Conservation (phyloP, 208 protist genomes). For the Trypanosoma boissoni region DNA sequence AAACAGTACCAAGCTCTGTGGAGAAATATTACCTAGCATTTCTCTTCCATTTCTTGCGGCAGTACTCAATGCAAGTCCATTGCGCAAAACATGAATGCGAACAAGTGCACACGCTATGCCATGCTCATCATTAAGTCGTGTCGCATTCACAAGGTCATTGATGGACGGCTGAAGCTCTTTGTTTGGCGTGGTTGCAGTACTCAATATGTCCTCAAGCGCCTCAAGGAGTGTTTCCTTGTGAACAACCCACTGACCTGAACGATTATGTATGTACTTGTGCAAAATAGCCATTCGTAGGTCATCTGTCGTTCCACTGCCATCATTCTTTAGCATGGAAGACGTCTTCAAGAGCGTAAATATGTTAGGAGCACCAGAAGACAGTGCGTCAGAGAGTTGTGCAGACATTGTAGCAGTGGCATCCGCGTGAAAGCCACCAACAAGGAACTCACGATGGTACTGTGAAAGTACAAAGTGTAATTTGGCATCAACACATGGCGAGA, state of each 20-base stretch:
- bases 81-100: slow-evolving; percentile 44
- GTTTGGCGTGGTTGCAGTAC: not conserved
- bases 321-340: slow-evolving; percentile 40
- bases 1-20: slow-evolving; percentile 50
- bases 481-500: slow-evolving; percentile 9
- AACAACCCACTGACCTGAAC: slow-evolving; percentile 64
- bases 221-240: slow-evolving; percentile 41
- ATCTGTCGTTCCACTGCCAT: slow-evolving; percentile 10
- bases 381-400: slow-evolving; percentile 54
- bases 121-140: slow-evolving; percentile 4
- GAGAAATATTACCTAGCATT: slow-evolving; percentile 4
- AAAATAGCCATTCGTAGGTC: slow-evolving; percentile 37
- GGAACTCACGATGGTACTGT: slow-evolving; percentile 75
- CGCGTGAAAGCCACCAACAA: slow-evolving; percentile 62
- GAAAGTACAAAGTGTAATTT: slow-evolving; percentile 31
- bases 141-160: slow-evolving; percentile 15
- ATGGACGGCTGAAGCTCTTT: slow-evolving; percentile 1
- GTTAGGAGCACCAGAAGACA: slow-evolving; percentile 75
- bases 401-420: slow-evolving; percentile 51
- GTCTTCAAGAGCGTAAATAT: slow-evolving; percentile 79
- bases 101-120: slow-evolving; percentile 30
- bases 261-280: slow-evolving; percentile 83
- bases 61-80: slow-evolving; percentile 39
- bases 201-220: slow-evolving; percentile 30
- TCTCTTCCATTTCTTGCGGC: not conserved